These are phyloP conservation scores for Jackrogersella multiformis DNA, from an alignment of 495 filamentous ascomycete genomes.

Conservation along the genomic window DNA sequence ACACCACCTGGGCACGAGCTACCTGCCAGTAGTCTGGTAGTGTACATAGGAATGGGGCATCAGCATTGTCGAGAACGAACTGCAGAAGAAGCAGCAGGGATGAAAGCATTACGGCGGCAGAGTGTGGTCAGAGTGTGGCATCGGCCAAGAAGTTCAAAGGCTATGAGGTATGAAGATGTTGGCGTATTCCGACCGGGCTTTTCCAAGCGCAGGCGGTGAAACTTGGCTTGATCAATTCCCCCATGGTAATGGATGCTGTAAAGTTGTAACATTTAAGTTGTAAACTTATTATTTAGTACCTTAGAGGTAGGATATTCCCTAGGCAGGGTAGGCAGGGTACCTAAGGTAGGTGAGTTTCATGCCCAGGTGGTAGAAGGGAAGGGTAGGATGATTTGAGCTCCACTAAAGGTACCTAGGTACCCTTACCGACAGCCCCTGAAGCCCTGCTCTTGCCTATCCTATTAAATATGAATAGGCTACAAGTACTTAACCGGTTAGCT, in stretches of 20 bases:
- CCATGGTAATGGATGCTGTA: conserved; percentile 4
- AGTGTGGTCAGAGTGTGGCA: conserved; percentile 12
- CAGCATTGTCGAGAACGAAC: conserved; percentile 27
- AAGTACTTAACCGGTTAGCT: too few relatives aligned
- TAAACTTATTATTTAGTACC: conserved; percentile 4
- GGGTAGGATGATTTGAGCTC: too few relatives aligned
- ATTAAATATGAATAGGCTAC: too few relatives aligned
- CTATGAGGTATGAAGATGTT: conserved; percentile 2
- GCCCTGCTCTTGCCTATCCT: neutral
- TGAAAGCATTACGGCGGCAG: conserved; percentile 6
- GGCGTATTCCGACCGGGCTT: conserved; percentile 16
- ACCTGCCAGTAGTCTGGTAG: neutral
- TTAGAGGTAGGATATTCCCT: too few relatives aligned
- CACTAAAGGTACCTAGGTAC: too few relatives aligned
- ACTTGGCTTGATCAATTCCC: neutral
- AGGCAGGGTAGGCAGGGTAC: too few relatives aligned
- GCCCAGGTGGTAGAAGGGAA: too few relatives aligned
- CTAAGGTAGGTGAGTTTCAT: too few relatives aligned
- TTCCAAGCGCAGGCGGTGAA: conserved; percentile 23
- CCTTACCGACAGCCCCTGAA: too few relatives aligned
- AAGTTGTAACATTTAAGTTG: neutral
- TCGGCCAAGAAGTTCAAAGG: conserved; percentile 16
- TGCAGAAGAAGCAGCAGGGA: conserved; percentile 17
- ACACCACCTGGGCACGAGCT: conserved; percentile 3
- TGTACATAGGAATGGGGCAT: neutral